Evolutionary conservation across 495 filamentous ascomycete genomes (phyloP), one percentile per base, ranked within the genome.

Genomic region (Tuber borchii): DNA sequence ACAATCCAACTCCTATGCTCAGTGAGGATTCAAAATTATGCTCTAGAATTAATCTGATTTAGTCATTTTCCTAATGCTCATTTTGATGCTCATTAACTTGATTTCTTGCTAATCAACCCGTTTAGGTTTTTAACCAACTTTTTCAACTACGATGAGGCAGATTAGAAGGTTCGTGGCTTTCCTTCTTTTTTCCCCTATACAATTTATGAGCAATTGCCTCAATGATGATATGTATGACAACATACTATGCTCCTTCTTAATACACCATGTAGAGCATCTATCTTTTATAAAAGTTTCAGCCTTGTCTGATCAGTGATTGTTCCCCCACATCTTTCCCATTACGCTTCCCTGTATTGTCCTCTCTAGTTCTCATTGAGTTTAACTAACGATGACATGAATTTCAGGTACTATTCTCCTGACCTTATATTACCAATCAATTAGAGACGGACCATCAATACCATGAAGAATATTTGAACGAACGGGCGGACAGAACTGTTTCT

Each of bases 381-480:
- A 12, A 73, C 73, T 75, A 73, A 75, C 31, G 12, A 65, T 68
- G 26, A 20, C 72, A 26, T 22, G 39, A 42, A n/a, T 40, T 40
- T 61, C 39, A 80, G 74, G 75, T 81, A 75, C 22, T 73, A 48
- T 73, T 37, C 26, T 48, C 48, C 39, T 16, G 19, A 31, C 39
- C 46, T 43, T 14, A 22, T 65, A 19, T 22, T 69, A 76, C 43
- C 31, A 7, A 37, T 42, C 43, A 70, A 70, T 39, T 39, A 48
- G 40, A n/a, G 22, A 56, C 34, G 22, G 76, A 74, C 68, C 48
- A 76, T 68, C 40, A 34, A 77, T 65, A 65, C 43, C 69, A 82
- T 83, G 82, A 83, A 75, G 82, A 83, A 83, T 76, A 22, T 76
- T 83, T 83, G 81, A 83, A 83, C 82, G 82, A 81, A 83, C 82